phyloP scores from a whole-genome alignment of 768 basidiomycete species.

The Lactarius trivialis region DNA sequence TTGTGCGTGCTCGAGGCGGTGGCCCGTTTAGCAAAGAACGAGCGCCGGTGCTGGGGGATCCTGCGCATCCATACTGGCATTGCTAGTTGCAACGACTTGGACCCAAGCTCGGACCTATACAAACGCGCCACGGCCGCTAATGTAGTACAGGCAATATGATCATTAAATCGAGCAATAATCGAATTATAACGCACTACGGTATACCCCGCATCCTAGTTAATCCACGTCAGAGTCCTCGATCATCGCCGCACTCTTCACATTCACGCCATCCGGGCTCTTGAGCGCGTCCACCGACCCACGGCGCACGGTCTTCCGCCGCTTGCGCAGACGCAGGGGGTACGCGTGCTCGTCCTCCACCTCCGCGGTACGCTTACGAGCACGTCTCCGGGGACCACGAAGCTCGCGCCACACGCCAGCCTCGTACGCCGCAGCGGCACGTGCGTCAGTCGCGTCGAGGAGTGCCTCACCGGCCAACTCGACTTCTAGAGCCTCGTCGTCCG shows the following conservation, averaged over 20 bases:
- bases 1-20: too few relatives aligned
- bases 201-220: neutral
- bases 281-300: neutral
- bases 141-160: neutral
- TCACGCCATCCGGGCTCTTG: slow-evolving; percentile 11
- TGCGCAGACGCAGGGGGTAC: neutral
- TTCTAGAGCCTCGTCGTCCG: slow-evolving; percentile 34
- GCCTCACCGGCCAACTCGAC: slow-evolving; percentile 41
- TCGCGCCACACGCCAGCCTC: slow-evolving; percentile 40
- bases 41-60: too few relatives aligned
- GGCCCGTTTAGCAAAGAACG: too few relatives aligned
- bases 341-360: neutral
- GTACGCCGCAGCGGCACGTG: slow-evolving; percentile 28
- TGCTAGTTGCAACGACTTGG: too few relatives aligned
- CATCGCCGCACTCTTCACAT: slow-evolving; percentile 17
- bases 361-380: neutral
- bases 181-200: neutral
- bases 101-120: too few relatives aligned
- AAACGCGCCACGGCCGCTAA: neutral
- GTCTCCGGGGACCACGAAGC: neutral
- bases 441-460: slow-evolving; percentile 36
- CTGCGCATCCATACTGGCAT: too few relatives aligned
- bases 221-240: slow-evolving; percentile 11
- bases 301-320: slow-evolving; percentile 5
- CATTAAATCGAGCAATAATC: neutral